phyloP scores from a whole-genome alignment of 768 basidiomycete species.

The Russula virescens region DNA sequence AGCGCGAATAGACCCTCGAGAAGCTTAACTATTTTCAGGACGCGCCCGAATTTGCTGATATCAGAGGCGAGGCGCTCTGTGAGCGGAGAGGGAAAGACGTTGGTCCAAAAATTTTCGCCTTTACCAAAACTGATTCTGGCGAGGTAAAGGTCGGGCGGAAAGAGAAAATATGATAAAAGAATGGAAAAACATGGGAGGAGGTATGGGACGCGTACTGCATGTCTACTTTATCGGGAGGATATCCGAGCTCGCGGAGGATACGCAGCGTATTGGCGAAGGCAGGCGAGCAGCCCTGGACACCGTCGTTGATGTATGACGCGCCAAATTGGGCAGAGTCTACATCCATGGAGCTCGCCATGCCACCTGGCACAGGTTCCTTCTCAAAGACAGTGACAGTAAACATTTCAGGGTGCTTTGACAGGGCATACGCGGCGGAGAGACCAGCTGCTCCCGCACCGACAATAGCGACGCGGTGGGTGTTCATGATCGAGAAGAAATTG shows the following conservation, averaged over 20 bases:
- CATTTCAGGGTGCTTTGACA: slow-evolving; percentile 31
- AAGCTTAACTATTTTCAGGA: slow-evolving; percentile 31
- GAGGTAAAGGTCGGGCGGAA: background rate
- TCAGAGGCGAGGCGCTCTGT: slow-evolving; percentile 30
- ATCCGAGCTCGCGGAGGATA: slow-evolving; percentile 34
- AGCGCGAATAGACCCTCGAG: slow-evolving; percentile 32
- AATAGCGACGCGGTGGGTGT: slow-evolving; percentile 10
- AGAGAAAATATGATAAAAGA: background rate
- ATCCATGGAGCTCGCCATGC: slow-evolving; percentile 34
- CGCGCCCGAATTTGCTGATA: slow-evolving; percentile 32
- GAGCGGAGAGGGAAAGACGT: slow-evolving; percentile 34
- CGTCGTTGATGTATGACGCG: slow-evolving; percentile 35
- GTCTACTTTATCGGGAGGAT: slow-evolving; percentile 31
- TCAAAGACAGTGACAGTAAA: slow-evolving; percentile 33
- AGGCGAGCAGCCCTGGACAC: slow-evolving; percentile 35
- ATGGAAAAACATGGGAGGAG: background rate
- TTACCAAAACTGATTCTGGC: slow-evolving; percentile 33
- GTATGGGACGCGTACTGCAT: slow-evolving; percentile 29
- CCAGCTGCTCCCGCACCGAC: slow-evolving; percentile 25
- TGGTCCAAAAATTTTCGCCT: slow-evolving; percentile 36
- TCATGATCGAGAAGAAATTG: background rate
- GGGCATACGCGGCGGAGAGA: slow-evolving; percentile 34
- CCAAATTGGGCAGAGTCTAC: slow-evolving; percentile 31
- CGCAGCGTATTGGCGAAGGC: slow-evolving; percentile 34
- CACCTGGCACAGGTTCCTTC: slow-evolving; percentile 28